phyloP scores from a whole-genome alignment of 2,329 filamentous ascomycete species.

The Sporothrix pseudoabietina region DNA sequence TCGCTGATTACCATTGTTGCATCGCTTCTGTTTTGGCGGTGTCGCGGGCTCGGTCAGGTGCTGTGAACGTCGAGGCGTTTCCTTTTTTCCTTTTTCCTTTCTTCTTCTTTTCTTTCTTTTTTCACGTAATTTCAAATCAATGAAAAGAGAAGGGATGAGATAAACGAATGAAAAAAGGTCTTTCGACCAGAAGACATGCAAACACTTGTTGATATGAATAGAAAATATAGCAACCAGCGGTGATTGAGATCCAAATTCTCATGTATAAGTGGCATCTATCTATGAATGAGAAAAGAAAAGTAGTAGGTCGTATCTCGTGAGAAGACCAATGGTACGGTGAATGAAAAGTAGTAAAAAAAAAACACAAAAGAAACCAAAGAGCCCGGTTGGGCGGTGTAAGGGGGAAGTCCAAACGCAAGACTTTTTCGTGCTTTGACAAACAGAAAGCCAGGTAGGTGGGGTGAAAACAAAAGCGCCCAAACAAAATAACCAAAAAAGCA shows the following conservation, averaged over 20 bases:
- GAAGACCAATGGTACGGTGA: background rate
- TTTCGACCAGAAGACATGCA: background rate
- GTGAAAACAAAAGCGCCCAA: background rate
- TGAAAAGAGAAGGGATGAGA: background rate
- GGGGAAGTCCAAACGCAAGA: background rate
- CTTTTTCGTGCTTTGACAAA: slow-evolving; percentile 9
- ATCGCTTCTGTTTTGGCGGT: background rate
- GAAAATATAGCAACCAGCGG: background rate
- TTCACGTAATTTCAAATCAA: no score
- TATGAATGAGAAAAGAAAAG: background rate
- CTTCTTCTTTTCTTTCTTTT: no score
- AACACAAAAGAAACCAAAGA: slow-evolving; percentile 1
- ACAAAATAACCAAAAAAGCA: background rate
- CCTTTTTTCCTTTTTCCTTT: background rate
- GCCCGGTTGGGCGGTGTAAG: background rate
- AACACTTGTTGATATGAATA: background rate
- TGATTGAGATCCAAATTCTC: background rate
- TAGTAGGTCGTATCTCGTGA: background rate
- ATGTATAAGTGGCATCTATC: slow-evolving; percentile 15
- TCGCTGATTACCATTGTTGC: background rate
- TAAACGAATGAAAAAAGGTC: background rate
- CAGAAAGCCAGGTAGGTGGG: background rate
- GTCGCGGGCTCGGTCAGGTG: background rate
- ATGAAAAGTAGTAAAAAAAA: background rate
- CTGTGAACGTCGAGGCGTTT: no score